Conservation (phyloP, 305 asterid genomes). For the Solanum hybrid region DNA sequence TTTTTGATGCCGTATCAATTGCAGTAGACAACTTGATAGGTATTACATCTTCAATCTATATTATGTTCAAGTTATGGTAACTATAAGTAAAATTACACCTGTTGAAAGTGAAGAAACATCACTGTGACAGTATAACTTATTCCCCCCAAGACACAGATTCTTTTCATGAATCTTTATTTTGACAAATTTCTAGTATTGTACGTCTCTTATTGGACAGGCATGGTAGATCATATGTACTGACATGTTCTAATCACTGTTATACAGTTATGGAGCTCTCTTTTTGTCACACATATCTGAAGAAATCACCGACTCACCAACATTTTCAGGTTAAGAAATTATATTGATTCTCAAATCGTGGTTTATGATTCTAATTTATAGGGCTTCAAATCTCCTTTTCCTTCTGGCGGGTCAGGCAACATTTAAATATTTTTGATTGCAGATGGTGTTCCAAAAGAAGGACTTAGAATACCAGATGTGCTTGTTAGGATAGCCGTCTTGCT, state of each 20-base stretch:
- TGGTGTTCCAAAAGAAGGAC: slow-evolving; percentile 98
- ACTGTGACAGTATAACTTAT: neutral
- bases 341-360: neutral
- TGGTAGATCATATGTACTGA: neutral
- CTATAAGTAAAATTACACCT: neutral
- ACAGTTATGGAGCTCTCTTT: slow-evolving; percentile 79
- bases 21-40: neutral
- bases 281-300: slow-evolving; percentile 71
- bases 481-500: slow-evolving; percentile 73
- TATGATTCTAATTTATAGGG: slow-evolving; percentile 5
- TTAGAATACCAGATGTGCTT: slow-evolving; percentile 82
- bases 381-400: slow-evolving; percentile 8
- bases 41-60: neutral
- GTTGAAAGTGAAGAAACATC: neutral
- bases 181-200: neutral
- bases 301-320: slow-evolving; percentile 63
- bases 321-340: slow-evolving; percentile 50
- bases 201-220: neutral
- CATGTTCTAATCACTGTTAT: slow-evolving; percentile 7
- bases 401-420: slow-evolving; percentile 5
- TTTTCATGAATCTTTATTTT: neutral
- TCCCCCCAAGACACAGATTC: neutral
- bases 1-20: neutral
- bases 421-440: slow-evolving; percentile 43
- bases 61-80: neutral